Percentiles rank a stretch among this genome's conserved stretches.
phyloP scores from a whole-genome alignment of 306 rosid genomes.

The Pachyrhizus erosus region DNA sequence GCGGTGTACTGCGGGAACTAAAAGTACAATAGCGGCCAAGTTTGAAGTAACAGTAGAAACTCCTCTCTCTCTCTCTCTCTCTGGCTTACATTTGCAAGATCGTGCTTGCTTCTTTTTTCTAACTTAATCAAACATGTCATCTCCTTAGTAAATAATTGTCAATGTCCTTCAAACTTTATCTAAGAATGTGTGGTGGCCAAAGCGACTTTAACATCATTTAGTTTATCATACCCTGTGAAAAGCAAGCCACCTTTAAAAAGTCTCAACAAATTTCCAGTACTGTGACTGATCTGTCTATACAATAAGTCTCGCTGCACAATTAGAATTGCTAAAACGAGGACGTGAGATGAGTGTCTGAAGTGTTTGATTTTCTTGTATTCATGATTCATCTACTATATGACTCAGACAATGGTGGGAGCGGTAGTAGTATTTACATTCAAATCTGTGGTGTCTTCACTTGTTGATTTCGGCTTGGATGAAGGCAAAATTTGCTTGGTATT shows the following conservation, averaged over 20 bases:
- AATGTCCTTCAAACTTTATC: not conserved
- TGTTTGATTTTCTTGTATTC: slow-evolving; percentile 3
- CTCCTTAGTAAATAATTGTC: not conserved
- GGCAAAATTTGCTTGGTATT: slow-evolving; percentile 31
- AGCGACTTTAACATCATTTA: slow-evolving; percentile 22
- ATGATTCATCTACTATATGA: not conserved
- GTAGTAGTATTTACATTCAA: slow-evolving; percentile 45
- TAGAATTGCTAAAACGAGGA: slow-evolving; percentile 36
- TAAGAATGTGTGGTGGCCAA: not conserved
- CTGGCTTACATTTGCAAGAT: not conserved
- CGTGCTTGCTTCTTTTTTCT: not conserved
- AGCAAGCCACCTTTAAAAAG: not conserved
- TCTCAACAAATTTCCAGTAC: slow-evolving; percentile 2
- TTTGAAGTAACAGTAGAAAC: not conserved
- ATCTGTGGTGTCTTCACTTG: slow-evolving; percentile 42
- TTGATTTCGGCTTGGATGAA: slow-evolving; percentile 36
- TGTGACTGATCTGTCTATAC: slow-evolving; percentile 32
- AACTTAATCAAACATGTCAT: not conserved
- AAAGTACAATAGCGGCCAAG: no score
- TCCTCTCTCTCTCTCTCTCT: not conserved
- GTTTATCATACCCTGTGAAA: slow-evolving; percentile 19
- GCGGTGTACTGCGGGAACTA: no score
- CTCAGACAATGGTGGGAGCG: slow-evolving; percentile 45
- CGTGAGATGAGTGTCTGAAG: slow-evolving; percentile 2
- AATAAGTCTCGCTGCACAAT: slow-evolving; percentile 33